Percentiles rank a stretch among this genome's conserved stretches.
These are phyloP conservation scores for Phaseolus coccineus DNA, from an alignment of 331 rosid genomes.

Conservation along the genomic window DNA sequence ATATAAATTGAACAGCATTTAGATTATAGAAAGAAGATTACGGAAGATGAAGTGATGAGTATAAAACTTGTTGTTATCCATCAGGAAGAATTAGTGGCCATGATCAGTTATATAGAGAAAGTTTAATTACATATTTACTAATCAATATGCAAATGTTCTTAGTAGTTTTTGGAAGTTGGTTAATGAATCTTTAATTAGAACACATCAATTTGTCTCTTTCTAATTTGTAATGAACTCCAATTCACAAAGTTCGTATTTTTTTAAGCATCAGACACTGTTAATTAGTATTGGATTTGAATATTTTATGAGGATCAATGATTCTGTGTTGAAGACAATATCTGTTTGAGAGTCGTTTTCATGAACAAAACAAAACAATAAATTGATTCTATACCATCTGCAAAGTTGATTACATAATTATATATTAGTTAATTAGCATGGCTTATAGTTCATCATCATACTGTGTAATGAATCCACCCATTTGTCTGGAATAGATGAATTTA, in stretches of 20 bases:
- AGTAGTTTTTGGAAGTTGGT: neutral
- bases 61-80: neutral
- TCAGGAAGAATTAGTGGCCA: neutral
- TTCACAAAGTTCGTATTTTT: neutral
- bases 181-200: neutral
- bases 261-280: neutral
- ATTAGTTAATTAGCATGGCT: neutral
- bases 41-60: too few species aligned
- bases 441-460: neutral
- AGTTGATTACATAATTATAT: neutral
- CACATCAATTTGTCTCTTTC: neutral
- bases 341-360: neutral
- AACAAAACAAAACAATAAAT: neutral
- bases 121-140: neutral
- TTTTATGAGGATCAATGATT: neutral
- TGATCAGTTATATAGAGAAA: neutral
- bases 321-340: neutral
- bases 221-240: neutral
- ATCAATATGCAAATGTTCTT: neutral
- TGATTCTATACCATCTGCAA: neutral
- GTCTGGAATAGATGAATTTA: constrained; percentile 17
- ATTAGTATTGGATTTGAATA: neutral
- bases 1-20: too few species aligned
- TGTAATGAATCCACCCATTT: constrained; percentile 29
- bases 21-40: too few species aligned